These are phyloP conservation scores for Xylaria sp. DNA, from an alignment of 2,329 filamentous ascomycete species.

Conservation along the genomic window DNA sequence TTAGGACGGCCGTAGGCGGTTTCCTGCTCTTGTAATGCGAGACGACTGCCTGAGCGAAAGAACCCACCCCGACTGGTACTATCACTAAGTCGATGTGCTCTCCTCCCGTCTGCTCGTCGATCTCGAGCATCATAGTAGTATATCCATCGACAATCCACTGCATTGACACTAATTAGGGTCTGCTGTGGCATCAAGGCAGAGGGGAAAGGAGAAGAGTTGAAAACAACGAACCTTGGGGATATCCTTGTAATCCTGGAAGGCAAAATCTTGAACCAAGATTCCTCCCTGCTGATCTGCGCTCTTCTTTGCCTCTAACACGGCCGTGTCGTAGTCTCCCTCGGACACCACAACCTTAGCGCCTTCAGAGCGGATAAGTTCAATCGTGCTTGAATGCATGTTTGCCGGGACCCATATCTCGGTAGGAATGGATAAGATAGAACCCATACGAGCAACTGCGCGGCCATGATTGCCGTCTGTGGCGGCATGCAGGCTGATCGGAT, in stretches of 20 bases:
- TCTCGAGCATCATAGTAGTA: conserved; percentile 70
- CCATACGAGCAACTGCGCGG: conserved; percentile 56
- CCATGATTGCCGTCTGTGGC: conserved; percentile 80
- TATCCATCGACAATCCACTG: conserved; percentile 80
- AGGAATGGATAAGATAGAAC: conserved; percentile 56
- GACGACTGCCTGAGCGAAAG: conserved; percentile 70
- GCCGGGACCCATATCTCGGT: conserved; percentile 66
- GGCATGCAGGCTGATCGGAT: conserved; percentile 57
- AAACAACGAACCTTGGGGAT: conserved; percentile 57
- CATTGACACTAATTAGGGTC: background rate
- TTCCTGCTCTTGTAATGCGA: conserved; percentile 61
- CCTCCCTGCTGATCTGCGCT: conserved; percentile 47
- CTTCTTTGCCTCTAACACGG: conserved; percentile 55
- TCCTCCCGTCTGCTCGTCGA: conserved; percentile 61
- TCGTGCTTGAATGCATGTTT: conserved; percentile 58
- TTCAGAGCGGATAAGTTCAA: conserved; percentile 61
- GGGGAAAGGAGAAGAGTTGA: background rate
- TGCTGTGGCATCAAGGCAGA: background rate
- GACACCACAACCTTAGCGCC: conserved; percentile 63
- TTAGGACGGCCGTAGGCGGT: conserved; percentile 50
- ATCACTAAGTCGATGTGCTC: conserved; percentile 54
- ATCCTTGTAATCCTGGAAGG: conserved; percentile 67
- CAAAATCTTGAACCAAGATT: conserved; percentile 70
- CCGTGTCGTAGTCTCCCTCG: conserved; percentile 65
- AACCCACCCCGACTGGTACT: conserved; percentile 73